These are phyloP conservation scores for Thamnidium elegans DNA, from an alignment of 192 early-diverging fungal genomes.

Conservation along the genomic window DNA sequence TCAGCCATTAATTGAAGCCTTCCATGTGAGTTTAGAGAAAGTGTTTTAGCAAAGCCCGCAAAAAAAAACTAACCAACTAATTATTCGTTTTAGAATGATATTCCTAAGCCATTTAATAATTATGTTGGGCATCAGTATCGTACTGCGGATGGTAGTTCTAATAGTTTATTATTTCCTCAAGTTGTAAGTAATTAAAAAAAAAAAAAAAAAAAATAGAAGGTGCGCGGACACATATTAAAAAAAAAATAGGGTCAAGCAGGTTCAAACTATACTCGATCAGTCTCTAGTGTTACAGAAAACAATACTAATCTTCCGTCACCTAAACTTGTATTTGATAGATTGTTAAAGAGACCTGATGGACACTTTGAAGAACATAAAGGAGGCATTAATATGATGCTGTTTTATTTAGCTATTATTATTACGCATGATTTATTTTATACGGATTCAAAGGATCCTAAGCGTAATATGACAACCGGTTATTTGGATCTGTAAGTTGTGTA, in stretches of 20 bases:
- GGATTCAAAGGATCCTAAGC: conserved; percentile 35
- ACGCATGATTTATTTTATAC: conserved; percentile 47
- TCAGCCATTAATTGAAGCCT: conserved; percentile 12
- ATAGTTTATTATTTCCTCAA: conserved; percentile 22
- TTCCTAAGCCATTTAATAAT: conserved; percentile 25
- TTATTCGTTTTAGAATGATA: conserved; percentile 7
- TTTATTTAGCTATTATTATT: conserved; percentile 43
- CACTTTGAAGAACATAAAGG: conserved; percentile 26
- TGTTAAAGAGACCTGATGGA: conserved; percentile 21
- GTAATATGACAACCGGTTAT: conserved; percentile 44
- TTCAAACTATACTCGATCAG: conserved; percentile 18
- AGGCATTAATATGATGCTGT: conserved; percentile 42
- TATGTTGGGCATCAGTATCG: conserved; percentile 21
- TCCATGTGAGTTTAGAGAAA: conserved; percentile 13
- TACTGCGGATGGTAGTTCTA: conserved; percentile 23
- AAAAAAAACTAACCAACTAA: no score
- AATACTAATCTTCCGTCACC: conserved; percentile 16
- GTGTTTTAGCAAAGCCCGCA: not conserved
- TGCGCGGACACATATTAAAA: not conserved
- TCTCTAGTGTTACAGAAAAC: not conserved
- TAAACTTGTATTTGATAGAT: conserved; percentile 14
- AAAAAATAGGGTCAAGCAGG: conserved; percentile 17
- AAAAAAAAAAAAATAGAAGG: not conserved
- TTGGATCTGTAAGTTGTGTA: conserved; percentile 32
- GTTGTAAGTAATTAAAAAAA: conserved; percentile 17